These are phyloP conservation scores for Lactarius tabidus DNA, from an alignment of 768 basidiomycete species.

Conservation along the genomic window DNA sequence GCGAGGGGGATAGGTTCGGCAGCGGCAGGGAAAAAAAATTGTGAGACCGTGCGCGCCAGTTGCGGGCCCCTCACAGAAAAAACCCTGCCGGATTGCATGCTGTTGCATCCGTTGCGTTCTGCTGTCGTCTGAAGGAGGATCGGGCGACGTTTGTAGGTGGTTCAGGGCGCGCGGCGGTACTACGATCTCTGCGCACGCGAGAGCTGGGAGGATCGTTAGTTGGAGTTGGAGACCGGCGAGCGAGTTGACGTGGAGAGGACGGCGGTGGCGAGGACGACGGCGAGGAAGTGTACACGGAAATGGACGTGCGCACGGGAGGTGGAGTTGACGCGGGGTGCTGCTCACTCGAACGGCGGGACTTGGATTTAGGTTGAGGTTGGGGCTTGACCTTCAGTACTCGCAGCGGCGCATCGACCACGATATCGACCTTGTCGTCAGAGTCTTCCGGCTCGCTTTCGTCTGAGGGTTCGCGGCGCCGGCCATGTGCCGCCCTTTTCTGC, in stretches of 20 bases:
- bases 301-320: background rate
- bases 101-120: background rate
- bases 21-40: background rate
- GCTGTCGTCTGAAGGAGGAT: background rate
- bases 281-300: background rate
- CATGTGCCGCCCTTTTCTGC: constrained; percentile 1
- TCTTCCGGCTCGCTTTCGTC: background rate
- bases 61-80: constrained; percentile 14
- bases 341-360: background rate
- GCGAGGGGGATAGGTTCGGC: background rate
- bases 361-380: background rate
- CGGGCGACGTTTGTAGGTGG: background rate
- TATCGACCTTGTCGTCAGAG: background rate
- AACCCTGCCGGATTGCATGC: constrained; percentile 2
- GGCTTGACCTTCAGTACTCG: background rate
- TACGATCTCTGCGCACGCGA: background rate
- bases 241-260: background rate
- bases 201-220: constrained; percentile 5
- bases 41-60: constrained; percentile 19
- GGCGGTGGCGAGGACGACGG: background rate
- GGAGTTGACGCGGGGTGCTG: background rate
- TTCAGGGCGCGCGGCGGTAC: constrained; percentile 9
- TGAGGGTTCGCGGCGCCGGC: too few species aligned
- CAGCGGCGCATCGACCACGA: background rate
- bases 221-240: constrained; percentile 2